A percentile compares a stretch with the other conserved stretches of the same genome.
phyloP scores from a whole-genome alignment of 2,329 filamentous ascomycete species.

The Diaporthe citri region DNA sequence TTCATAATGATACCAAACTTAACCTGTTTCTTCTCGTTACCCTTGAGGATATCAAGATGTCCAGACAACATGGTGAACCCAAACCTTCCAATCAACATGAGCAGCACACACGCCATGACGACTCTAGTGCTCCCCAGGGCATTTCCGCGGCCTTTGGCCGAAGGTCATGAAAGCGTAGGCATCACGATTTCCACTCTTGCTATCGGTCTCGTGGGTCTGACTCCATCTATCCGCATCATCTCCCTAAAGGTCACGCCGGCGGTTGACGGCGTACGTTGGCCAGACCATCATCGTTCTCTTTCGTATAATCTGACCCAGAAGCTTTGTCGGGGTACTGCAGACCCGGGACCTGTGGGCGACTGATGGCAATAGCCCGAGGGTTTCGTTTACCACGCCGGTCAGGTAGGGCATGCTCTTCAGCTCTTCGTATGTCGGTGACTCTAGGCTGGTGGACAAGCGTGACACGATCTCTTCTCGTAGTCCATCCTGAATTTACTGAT shows the following conservation, averaged over 20 bases:
- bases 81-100: not conserved
- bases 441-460: not conserved
- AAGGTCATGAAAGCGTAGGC: conserved; percentile 16
- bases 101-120: not conserved
- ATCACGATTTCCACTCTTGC: not conserved
- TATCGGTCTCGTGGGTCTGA: not conserved
- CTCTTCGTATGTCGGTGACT: not conserved
- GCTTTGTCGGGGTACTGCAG: not conserved
- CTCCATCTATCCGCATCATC: not conserved
- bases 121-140: not conserved
- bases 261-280: not conserved
- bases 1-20: no score
- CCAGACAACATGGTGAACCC: no score
- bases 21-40: no score
- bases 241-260: not conserved
- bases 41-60: no score
- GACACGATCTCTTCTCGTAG: not conserved
- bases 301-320: not conserved
- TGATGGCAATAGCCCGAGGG: conserved; percentile 2
- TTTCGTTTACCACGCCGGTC: not conserved
- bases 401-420: not conserved
- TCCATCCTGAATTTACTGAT: not conserved
- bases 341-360: conserved; percentile 7
- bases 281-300: not conserved
- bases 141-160: not conserved